phyloP scores from a whole-genome alignment of 2,329 filamentous ascomycete species.

The Clonostachys rhizophaga region DNA sequence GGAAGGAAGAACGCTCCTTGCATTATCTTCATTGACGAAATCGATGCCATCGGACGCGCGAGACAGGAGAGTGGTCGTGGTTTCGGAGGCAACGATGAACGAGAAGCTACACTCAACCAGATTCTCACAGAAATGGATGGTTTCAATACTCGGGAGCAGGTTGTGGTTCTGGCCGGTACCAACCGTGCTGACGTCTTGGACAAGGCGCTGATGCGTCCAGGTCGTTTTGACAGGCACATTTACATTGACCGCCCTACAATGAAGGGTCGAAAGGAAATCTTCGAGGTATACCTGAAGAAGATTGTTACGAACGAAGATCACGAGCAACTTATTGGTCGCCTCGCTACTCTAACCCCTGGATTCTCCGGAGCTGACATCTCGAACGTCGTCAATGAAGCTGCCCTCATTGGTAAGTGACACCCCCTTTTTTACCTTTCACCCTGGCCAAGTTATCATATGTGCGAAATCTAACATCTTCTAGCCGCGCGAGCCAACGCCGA shows the following conservation, averaged over 20 bases:
- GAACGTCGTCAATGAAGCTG: constrained; percentile 97
- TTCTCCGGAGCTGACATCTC: constrained; percentile 98
- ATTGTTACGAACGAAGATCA: constrained; percentile 90
- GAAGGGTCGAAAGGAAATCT: constrained; percentile 94
- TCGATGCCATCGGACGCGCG: constrained; percentile 93
- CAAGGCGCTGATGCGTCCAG: constrained; percentile 92
- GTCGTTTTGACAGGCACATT: constrained; percentile 96
- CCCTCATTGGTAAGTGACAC: constrained; percentile 73
- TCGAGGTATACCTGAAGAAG: constrained; percentile 89
- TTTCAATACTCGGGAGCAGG: constrained; percentile 94
- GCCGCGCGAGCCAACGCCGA: constrained; percentile 80
- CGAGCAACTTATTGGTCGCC: constrained; percentile 80
- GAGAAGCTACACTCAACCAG: constrained; percentile 95
- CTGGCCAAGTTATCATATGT: constrained; percentile 3
- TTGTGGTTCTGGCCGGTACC: constrained; percentile 94
- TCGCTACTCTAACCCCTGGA: constrained; percentile 88
- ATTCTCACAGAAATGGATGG: constrained; percentile 99
- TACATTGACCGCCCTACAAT: constrained; percentile 92
- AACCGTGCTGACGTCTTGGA: constrained; percentile 94
- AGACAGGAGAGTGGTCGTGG: constrained; percentile 68
- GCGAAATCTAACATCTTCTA: constrained; percentile 25
- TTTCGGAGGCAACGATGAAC: constrained; percentile 91
- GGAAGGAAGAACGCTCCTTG: constrained; percentile 95
- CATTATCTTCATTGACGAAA: constrained; percentile 99
- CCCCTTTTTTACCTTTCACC: constrained; percentile 16